Conservation (phyloP, 495 filamentous ascomycete genomes). For the Hypomontagnella submonticulosa region DNA sequence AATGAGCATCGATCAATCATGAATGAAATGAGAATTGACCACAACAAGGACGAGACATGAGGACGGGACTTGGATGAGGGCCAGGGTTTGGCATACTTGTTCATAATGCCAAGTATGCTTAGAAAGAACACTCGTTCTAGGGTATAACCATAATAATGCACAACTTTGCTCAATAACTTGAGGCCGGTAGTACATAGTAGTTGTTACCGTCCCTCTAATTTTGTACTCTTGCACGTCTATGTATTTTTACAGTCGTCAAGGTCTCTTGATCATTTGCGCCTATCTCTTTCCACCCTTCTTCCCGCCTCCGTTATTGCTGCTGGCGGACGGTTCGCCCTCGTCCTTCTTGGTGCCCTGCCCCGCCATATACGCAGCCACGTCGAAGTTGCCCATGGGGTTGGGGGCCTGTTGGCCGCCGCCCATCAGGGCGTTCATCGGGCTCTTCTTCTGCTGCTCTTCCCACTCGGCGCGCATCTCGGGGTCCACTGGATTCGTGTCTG, state of each 20-base stretch:
- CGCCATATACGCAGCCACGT: conserved; percentile 87
- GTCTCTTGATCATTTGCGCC: too few species aligned
- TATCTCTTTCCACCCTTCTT: conserved; percentile 51
- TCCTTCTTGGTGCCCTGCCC: conserved; percentile 50
- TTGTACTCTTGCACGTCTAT: too few species aligned
- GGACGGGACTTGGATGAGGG: neutral
- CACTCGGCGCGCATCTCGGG: conserved; percentile 92
- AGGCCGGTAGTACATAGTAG: too few species aligned
- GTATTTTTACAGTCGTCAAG: too few species aligned
- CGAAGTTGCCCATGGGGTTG: conserved; percentile 76
- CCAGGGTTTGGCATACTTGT: too few species aligned
- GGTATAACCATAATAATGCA: too few species aligned
- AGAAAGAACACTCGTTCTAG: too few species aligned
- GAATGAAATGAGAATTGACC: conserved; percentile 3
- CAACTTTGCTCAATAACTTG: too few species aligned
- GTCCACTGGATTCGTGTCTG: conserved; percentile 73
- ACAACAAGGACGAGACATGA: neutral
- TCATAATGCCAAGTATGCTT: too few species aligned
- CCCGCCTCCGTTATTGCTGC: conserved; percentile 40
- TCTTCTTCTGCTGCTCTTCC: conserved; percentile 85
- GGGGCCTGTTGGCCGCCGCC: conserved; percentile 54
- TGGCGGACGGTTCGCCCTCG: conserved; percentile 44
- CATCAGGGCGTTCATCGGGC: conserved; percentile 66
- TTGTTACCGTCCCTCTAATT: too few species aligned
- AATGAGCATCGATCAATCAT: conserved; percentile 2